Evolutionary conservation across 225 moss, liverwort and hornwort species (phyloP), one percentile per base, ranked within the genome.

Genomic region (Takakia lepidozioides): DNA sequence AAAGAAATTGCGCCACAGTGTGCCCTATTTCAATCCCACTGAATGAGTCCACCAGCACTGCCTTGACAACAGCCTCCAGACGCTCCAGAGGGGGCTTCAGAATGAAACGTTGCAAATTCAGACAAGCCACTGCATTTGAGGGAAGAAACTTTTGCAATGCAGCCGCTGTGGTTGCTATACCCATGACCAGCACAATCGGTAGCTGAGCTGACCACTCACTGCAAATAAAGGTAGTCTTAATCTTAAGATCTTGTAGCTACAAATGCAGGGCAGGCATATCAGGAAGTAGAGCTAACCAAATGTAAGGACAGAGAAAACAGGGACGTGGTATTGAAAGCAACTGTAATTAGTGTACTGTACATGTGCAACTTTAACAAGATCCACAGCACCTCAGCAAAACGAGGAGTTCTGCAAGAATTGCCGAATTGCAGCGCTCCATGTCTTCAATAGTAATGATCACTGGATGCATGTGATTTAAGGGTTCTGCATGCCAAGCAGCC

Each of bases 161-260:
- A 29, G 83, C 91, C 34, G 74, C 71, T 39, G 75, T 76, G 29
- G 91, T 91, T 52, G 87, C 81, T 52, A 98, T 69, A 34, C 87
- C 91, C 85, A 91, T 61, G 43, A 91, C 60, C 27, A 91, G 85
- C 25, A 98, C 66, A 52, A 98, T 72, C 25, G 98, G 91, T 51
- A 98, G 63, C 38, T 83, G 73, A 27, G 62, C 43, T 9, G 91
- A 81, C 98, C 91, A 91, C 54, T 98, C 98, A 54, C 98, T 98
- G 95, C 82, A 73, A 59, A 61, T 19, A 17, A 32, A 42, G 25
- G n/a, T n/a, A n/a, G n/a, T n/a, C n/a, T n/a, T n/a, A 55, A 10
- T 13, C 23, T 7, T 27, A 20, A 56, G 16, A 23, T 15, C 2
- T 11, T 26, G 23, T 43, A 43, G 7, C 43, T 43, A 21, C 8